phyloP scores from a whole-genome alignment of 345 rosid genomes.

The Bruguiera gymnorhiza region DNA sequence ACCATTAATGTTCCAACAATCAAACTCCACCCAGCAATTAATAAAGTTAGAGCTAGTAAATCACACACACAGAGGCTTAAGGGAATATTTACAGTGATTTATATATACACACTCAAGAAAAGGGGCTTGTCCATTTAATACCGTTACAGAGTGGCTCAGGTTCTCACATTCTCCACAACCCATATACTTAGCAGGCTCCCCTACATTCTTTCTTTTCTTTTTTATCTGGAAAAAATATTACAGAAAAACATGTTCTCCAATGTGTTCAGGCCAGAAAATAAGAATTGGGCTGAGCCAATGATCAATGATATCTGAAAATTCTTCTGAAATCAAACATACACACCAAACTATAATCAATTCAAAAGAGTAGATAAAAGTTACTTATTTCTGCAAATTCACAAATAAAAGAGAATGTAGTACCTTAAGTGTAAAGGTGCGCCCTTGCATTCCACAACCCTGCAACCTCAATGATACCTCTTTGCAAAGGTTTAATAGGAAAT shows the following conservation, averaged over 20 bases:
- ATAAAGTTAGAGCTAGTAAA: not conserved
- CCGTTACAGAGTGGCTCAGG: conserved; percentile 78
- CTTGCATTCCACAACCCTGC: conserved; percentile 77
- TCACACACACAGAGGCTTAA: not conserved
- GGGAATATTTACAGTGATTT: not conserved
- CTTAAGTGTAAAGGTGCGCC: conserved; percentile 88
- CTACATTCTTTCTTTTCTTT: conserved; percentile 74
- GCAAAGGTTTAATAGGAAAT: conserved; percentile 72
- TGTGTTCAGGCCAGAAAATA: conserved; percentile 7
- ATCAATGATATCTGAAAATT: not conserved
- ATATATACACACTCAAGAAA: not conserved
- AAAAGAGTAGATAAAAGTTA: not conserved
- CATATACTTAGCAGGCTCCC: conserved; percentile 85
- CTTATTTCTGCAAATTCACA: not conserved
- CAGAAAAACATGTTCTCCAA: conserved; percentile 2
- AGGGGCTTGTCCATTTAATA: conserved; percentile 19
- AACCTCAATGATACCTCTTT: conserved; percentile 86
- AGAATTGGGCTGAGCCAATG: not conserved
- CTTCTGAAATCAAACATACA: conserved; percentile 15
- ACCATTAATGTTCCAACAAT: conserved; percentile 5
- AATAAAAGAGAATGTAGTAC: conserved; percentile 21
- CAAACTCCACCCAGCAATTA: not conserved
- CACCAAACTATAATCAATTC: not conserved
- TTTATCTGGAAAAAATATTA: conserved; percentile 53
- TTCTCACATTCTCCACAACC: conserved; percentile 91